A percentile compares a stretch with the other conserved stretches of the same genome.
phyloP scores from a whole-genome alignment of 1,284 basidiomycete species.

The Fistulina hepatica region DNA sequence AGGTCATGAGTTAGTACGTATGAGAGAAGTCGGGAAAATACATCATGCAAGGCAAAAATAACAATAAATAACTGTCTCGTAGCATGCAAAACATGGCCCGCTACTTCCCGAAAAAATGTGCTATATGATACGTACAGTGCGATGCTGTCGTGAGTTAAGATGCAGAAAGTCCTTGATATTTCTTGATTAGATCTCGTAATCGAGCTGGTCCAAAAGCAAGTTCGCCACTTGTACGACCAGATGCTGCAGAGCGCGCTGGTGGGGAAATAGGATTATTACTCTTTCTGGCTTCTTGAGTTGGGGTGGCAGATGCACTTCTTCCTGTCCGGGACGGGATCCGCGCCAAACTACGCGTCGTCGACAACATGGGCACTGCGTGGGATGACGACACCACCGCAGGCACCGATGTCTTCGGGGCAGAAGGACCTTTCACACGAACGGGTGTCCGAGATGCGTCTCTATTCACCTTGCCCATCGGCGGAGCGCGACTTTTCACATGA shows the following conservation, averaged over 20 bases:
- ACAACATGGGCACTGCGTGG: conserved; percentile 56
- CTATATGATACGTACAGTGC: too few relatives aligned
- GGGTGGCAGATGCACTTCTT: conserved; percentile 4
- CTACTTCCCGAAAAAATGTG: too few relatives aligned
- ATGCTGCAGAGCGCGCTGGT: neutral
- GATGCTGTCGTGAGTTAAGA: too few relatives aligned
- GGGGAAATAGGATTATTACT: neutral
- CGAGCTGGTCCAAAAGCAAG: conserved; percentile 65
- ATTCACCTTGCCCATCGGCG: conserved; percentile 18
- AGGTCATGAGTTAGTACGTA: too few relatives aligned
- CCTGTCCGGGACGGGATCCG: conserved; percentile 22
- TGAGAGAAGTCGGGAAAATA: too few relatives aligned
- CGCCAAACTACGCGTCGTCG: conserved; percentile 62
- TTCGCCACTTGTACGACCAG: conserved; percentile 23
- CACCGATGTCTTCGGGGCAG: conserved; percentile 36
- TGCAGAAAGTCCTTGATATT: conserved; percentile 43
- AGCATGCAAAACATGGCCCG: too few relatives aligned
- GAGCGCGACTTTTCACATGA: conserved; percentile 12
- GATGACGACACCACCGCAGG: conserved; percentile 60
- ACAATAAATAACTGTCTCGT: too few relatives aligned
- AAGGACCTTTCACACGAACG: conserved; percentile 34
- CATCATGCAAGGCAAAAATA: too few relatives aligned
- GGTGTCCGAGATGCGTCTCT: conserved; percentile 17
- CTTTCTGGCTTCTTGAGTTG: neutral
- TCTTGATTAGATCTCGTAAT: conserved; percentile 66